phyloP scores from a whole-genome alignment of 495 filamentous ascomycete genomes.

The Podospora pseudopauciseta region DNA sequence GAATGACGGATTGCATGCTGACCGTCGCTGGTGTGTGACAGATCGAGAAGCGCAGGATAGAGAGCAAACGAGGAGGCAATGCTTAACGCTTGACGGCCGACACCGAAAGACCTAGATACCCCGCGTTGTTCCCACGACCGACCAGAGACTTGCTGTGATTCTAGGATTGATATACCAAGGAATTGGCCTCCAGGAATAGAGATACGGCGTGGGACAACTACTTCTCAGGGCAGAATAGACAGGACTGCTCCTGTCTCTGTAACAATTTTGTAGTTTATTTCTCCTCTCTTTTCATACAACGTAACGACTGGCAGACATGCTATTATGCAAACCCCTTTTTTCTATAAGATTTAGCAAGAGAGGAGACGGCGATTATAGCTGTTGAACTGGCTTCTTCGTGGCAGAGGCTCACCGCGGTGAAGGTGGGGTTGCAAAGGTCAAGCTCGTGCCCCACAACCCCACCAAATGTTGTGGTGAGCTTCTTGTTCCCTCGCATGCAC shows the following conservation, averaged over 20 bases:
- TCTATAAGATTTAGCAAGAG: neutral
- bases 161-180: no score
- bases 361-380: neutral
- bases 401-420: slow-evolving; percentile 3
- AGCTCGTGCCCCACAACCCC: slow-evolving; percentile 5
- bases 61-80: slow-evolving; percentile 31
- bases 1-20: slow-evolving; percentile 5
- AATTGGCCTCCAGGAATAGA: no score
- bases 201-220: neutral
- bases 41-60: slow-evolving; percentile 51
- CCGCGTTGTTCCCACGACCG: neutral
- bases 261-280: neutral
- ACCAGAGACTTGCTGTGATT: neutral
- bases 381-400: neutral
- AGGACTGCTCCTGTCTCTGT: neutral
- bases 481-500: neutral
- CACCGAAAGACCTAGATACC: neutral
- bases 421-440: slow-evolving; percentile 10
- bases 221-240: neutral
- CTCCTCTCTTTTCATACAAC: neutral
- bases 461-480: neutral
- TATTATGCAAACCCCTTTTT: neutral
- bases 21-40: slow-evolving; percentile 27
- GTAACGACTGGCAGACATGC: neutral
- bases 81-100: neutral